phyloP scores from a whole-genome alignment of 2,329 filamentous ascomycete genomes.

The Aspergillus sp. region DNA sequence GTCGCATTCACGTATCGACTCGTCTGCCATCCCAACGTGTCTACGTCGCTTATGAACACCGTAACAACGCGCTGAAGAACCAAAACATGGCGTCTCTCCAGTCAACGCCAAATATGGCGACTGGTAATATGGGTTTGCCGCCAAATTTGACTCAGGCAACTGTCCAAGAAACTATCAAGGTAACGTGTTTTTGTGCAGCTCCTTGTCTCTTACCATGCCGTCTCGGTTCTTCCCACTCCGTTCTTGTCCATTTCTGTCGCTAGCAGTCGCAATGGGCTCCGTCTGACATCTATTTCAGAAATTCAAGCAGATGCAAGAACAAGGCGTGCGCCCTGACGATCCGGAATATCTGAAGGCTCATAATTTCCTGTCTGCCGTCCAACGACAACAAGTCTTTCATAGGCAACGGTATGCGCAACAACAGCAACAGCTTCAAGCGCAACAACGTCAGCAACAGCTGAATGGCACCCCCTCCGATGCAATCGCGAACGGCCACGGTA shows the following conservation, averaged over 20 bases:
- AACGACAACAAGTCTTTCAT: slow-evolving; percentile 55
- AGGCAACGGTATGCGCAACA: slow-evolving; percentile 43
- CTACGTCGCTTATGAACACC: slow-evolving; percentile 25
- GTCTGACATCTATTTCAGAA: slow-evolving; percentile 54
- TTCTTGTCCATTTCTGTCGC: neutral
- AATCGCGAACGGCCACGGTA: slow-evolving; percentile 39
- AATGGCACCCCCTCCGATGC: slow-evolving; percentile 30
- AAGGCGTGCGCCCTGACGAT: slow-evolving; percentile 72
- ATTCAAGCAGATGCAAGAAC: slow-evolving; percentile 80
- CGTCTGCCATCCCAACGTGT: slow-evolving; percentile 6
- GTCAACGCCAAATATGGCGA: slow-evolving; percentile 60
- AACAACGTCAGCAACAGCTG: slow-evolving; percentile 42
- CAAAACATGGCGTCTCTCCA: slow-evolving; percentile 73
- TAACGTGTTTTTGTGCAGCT: slow-evolving; percentile 16
- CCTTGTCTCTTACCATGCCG: neutral
- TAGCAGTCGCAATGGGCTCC: neutral
- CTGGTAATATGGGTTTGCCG: slow-evolving; percentile 57
- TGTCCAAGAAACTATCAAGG: slow-evolving; percentile 63
- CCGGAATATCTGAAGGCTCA: slow-evolving; percentile 82
- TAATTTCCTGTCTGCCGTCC: slow-evolving; percentile 65
- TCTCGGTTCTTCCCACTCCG: neutral
- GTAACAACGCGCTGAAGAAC: slow-evolving; percentile 14
- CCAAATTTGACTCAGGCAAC: slow-evolving; percentile 67
- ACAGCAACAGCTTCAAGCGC: slow-evolving; percentile 9
- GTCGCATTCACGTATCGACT: neutral